A percentile compares a stretch with the other conserved stretches of the same genome.
phyloP scores from a whole-genome alignment of 2,329 filamentous ascomycete species.

The Hypoxylon sp. region DNA sequence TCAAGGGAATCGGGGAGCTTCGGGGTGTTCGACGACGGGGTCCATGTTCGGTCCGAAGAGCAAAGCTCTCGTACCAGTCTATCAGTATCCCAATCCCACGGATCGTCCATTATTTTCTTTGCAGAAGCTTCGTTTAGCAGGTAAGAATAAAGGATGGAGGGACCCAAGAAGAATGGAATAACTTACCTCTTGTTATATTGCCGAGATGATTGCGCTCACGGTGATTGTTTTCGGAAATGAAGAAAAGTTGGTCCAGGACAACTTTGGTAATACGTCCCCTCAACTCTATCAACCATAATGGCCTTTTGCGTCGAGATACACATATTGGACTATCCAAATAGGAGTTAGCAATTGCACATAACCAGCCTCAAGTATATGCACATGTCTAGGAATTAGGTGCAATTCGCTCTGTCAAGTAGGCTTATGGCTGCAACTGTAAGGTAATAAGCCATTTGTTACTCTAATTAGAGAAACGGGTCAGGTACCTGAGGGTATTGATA shows the following conservation, averaged over 20 bases:
- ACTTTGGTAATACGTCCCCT: not conserved
- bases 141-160: not conserved
- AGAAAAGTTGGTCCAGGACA: not conserved
- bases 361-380: no score
- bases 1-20: constrained; percentile 61
- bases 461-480: no score
- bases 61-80: constrained; percentile 73
- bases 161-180: not conserved
- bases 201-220: not conserved
- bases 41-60: constrained; percentile 57
- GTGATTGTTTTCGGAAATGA: not conserved
- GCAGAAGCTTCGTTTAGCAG: not conserved
- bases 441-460: no score
- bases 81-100: constrained; percentile 74
- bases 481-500: no score
- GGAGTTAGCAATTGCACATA: no score
- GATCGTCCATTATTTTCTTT: constrained; percentile 58
- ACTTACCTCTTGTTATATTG: not conserved
- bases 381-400: no score
- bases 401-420: no score
- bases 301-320: no score
- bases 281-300: no score
- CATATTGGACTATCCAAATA: no score
- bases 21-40: constrained; percentile 43
- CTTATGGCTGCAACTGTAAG: no score